phyloP scores from a whole-genome alignment of 1,284 basidiomycete genomes.

The Bondarzewia mesenterica region DNA sequence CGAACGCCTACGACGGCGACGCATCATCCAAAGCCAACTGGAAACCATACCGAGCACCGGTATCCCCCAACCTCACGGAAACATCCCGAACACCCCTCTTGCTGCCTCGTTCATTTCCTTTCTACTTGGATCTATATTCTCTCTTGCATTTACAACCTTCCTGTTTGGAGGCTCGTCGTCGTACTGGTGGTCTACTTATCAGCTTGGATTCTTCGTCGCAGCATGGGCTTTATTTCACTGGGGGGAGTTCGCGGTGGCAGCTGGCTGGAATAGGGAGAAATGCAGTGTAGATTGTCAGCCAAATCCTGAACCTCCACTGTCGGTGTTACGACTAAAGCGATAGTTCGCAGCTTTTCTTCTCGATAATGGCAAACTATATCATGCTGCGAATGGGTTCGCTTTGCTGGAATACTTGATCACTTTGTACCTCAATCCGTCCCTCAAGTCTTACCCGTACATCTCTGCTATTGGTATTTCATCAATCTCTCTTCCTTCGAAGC shows the following conservation, averaged over 20 bases:
- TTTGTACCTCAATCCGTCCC: slow-evolving; percentile 55
- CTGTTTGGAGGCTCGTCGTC: slow-evolving; percentile 33
- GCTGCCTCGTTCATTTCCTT: slow-evolving; percentile 69
- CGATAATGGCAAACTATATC: slow-evolving; percentile 85
- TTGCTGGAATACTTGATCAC: slow-evolving; percentile 76
- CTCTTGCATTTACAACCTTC: slow-evolving; percentile 44
- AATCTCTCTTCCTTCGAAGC: not conserved
- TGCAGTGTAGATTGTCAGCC: slow-evolving; percentile 87
- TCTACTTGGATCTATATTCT: slow-evolving; percentile 57
- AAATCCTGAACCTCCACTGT: too few species aligned
- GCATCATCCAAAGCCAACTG: slow-evolving; percentile 29
- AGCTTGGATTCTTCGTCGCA: slow-evolving; percentile 76
- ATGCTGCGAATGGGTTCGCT: slow-evolving; percentile 76
- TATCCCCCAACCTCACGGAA: slow-evolving; percentile 36
- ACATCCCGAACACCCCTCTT: slow-evolving; percentile 80
- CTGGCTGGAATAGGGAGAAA: slow-evolving; percentile 91
- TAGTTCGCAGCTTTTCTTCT: slow-evolving; percentile 91
- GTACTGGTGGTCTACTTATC: slow-evolving; percentile 64
- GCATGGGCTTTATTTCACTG: slow-evolving; percentile 87
- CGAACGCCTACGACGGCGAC: slow-evolving; percentile 36
- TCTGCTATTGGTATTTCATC: slow-evolving; percentile 44
- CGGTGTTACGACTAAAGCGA: too few species aligned
- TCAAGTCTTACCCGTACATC: slow-evolving; percentile 47
- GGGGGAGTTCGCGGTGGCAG: slow-evolving; percentile 92
- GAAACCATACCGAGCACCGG: slow-evolving; percentile 40